phyloP scores from a whole-genome alignment of 164 flowering plant genomes.

The Macadamia tetraphylla region DNA sequence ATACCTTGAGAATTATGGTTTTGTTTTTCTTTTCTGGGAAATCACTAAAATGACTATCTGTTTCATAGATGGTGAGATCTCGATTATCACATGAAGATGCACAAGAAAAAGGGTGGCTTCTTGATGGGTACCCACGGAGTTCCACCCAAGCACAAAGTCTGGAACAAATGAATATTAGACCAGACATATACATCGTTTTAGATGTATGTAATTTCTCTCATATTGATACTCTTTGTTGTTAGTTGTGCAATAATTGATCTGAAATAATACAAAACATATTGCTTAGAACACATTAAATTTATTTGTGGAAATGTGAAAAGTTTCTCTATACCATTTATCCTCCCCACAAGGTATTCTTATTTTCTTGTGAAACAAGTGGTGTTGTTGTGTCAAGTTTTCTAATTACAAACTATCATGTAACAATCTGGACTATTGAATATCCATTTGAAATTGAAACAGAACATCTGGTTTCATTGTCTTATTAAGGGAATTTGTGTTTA shows the following conservation, averaged over 20 bases:
- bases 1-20: not conserved
- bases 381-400: not conserved
- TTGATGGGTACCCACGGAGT: slow-evolving; percentile 90
- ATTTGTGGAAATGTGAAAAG: too few relatives aligned
- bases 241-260: not conserved
- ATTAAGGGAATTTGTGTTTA: not conserved
- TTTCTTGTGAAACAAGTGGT: too few relatives aligned
- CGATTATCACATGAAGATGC: slow-evolving; percentile 72
- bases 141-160: slow-evolving; percentile 74
- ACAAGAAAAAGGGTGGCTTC: slow-evolving; percentile 87
- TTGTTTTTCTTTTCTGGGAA: not conserved
- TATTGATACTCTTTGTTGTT: slow-evolving; percentile 3
- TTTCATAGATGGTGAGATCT: slow-evolving; percentile 68
- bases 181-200: slow-evolving; percentile 63
- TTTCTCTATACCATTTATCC: too few relatives aligned
- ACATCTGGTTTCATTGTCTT: not conserved
- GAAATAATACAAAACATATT: not conserved
- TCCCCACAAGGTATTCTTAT: too few relatives aligned
- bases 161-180: slow-evolving; percentile 59
- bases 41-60: not conserved
- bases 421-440: not conserved
- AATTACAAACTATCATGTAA: not conserved
- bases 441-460: not conserved
- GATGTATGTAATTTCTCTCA: slow-evolving; percentile 46
- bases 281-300: not conserved